Base-by-base conservation (phyloP, 805 yeast genomes). In the Wickerhamiella bombiphila region DNA sequence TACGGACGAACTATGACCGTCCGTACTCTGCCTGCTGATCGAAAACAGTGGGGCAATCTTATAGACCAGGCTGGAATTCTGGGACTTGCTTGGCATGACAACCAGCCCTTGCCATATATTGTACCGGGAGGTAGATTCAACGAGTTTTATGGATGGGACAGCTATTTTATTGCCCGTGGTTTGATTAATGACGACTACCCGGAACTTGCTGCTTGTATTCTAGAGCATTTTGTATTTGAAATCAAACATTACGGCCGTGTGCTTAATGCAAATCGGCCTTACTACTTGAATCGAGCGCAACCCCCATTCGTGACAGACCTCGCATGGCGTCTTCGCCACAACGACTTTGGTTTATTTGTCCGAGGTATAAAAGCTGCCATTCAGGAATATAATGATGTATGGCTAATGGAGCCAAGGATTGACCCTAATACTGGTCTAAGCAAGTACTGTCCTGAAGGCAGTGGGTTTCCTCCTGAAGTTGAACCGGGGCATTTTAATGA, bases 41-140 rank as follows among this genome's bases (percentile, higher is more conserved):
- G 33, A 19, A 6, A 7, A 5, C 18, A 17, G 14, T 30, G 33
- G 33, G 5, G n/a, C 15, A 17, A 5, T 20, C 18, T 6, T 19
- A 22, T 30, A 56, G 69, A 71, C 24, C 72, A 69, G 44, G 97
- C 97, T 0, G 98, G 98, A 0, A 63, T 88, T 37, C 65, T 88
- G 42, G 80, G 94, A 0, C 63, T 88, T 29, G 94, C 88, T 1
- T 46, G 43, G 33, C 70, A 80, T 65, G 70, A 74, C 40, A 69
- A 70, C 29, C 54, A 53, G 14, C 82, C 85, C 16, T 74, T 69
- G 51, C 94, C 94, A 0, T 88, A 88, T 57, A 80, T 82, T 14
- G 97, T 88, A 18, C 98, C 98, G 1, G 98, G 98, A 14, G 97
- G 98, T 17, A 66, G 98, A 45, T 88, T 88, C 60, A 91, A 91